These are phyloP conservation scores for Salisapilia sapeloensis DNA, from an alignment of 352 stramenopile species.

Conservation along the genomic window DNA sequence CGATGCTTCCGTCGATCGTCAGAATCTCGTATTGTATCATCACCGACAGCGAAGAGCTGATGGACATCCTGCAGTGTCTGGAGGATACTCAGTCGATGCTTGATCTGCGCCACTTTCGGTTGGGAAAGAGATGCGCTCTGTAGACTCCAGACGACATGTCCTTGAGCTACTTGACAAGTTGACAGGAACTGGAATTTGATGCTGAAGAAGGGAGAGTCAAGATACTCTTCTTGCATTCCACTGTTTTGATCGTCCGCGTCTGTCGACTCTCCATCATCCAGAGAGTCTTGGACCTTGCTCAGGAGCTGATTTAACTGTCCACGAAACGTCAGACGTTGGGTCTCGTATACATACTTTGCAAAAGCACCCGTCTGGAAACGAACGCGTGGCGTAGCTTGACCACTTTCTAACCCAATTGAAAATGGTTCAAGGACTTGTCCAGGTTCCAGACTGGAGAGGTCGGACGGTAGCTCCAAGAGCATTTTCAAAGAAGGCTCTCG, in stretches of 20 bases:
- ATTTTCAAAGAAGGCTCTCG: slow-evolving; percentile 40
- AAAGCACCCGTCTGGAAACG: slow-evolving; percentile 43
- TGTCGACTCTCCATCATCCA: slow-evolving; percentile 1
- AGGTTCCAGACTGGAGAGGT: slow-evolving; percentile 15
- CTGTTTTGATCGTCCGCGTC: background rate
- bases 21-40: background rate
- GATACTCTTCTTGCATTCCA: slow-evolving; percentile 40
- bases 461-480: slow-evolving; percentile 39
- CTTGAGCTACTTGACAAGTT: slow-evolving; percentile 49
- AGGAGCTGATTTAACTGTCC: slow-evolving; percentile 34
- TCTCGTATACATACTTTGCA: slow-evolving; percentile 52
- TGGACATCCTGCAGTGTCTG: slow-evolving; percentile 48
- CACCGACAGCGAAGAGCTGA: background rate
- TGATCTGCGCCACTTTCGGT: slow-evolving; percentile 35
- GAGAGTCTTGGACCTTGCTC: background rate
- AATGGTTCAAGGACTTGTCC: slow-evolving; percentile 30
- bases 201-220: slow-evolving; percentile 44
- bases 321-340: slow-evolving; percentile 25
- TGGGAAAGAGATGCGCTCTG: slow-evolving; percentile 44
- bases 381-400: slow-evolving; percentile 16
- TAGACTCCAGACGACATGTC: slow-evolving; percentile 58
- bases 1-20: background rate
- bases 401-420: slow-evolving; percentile 23
- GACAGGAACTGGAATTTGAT: slow-evolving; percentile 56
- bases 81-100: slow-evolving; percentile 36